Evolutionary conservation across 441 rosid species (phyloP).

Genomic region (Jatropha podagrica): DNA sequence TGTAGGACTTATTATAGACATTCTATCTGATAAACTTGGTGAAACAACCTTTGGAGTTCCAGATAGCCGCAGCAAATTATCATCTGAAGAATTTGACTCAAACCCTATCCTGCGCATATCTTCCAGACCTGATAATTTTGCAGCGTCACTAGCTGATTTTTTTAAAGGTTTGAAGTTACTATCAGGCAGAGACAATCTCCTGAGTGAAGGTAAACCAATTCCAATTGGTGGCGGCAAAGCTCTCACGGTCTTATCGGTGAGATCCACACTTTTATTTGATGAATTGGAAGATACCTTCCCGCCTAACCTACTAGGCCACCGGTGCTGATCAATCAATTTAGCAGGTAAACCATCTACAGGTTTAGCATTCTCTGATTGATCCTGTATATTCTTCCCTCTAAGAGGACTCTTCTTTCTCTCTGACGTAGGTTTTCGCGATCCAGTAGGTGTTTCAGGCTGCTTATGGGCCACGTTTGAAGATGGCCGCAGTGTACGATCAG

Average conservation of each 20-base stretch:
- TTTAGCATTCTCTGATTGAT: constrained; percentile 90
- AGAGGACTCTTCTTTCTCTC: constrained; percentile 85
- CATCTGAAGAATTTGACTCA: constrained; percentile 50
- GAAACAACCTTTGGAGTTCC: constrained; percentile 47
- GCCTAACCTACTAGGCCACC: constrained; percentile 85
- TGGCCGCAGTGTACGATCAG: constrained; percentile 75
- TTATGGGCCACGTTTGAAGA: constrained; percentile 79
- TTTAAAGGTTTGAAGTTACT: constrained; percentile 47
- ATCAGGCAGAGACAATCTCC: constrained; percentile 53
- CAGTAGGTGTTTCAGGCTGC: constrained; percentile 52
- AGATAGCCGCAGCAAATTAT: constrained; percentile 37
- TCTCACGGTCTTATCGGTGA: constrained; percentile 52
- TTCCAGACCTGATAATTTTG: constrained; percentile 40
- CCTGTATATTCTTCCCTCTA: constrained; percentile 72
- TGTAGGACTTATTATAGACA: constrained; percentile 36
- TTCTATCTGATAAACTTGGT: constrained; percentile 52
- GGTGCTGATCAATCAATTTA: constrained; percentile 83
- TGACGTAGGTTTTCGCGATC: constrained; percentile 65
- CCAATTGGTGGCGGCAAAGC: constrained; percentile 41
- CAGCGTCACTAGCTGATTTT: constrained; percentile 56
- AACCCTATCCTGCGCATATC: constrained; percentile 42
- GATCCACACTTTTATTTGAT: constrained; percentile 56
- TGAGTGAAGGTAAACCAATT: constrained; percentile 46
- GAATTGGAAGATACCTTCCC: constrained; percentile 58
- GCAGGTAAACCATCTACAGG: constrained; percentile 68